phyloP scores from a whole-genome alignment of 228 moss, liverwort and hornwort species.

The Sphagnum fallax region DNA sequence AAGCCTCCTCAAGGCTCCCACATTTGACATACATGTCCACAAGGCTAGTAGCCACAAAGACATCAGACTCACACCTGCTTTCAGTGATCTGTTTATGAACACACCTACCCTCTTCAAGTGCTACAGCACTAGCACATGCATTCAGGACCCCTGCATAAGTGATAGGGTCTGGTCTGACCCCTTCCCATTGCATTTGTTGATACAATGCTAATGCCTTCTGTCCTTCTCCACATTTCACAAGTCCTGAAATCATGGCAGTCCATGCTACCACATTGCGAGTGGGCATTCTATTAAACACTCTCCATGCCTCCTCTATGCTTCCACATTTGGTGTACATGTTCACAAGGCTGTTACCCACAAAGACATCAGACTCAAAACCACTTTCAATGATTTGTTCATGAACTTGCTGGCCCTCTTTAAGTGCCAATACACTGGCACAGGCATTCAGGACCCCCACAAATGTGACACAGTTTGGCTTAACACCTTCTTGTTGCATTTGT shows the following conservation, averaged over 20 bases:
- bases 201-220: background rate
- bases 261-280: background rate
- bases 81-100: conserved; percentile 2
- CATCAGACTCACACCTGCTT: background rate
- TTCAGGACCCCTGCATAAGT: conserved; percentile 1
- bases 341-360: background rate
- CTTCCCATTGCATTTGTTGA: background rate
- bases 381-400: background rate
- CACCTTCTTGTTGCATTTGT: background rate
- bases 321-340: conserved; percentile 1
- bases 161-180: background rate
- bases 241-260: conserved; percentile 1
- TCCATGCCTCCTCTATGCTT: background rate
- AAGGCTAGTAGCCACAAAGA: conserved; percentile 1
- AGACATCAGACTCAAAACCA: background rate
- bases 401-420: background rate
- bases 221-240: background rate
- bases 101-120: background rate
- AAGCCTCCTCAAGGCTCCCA: conserved; percentile 3
- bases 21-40: conserved; percentile 8
- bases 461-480: background rate
- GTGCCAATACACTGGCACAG: background rate
- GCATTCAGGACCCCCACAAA: background rate
- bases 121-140: conserved; percentile 2
- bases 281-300: background rate